Evolutionary conservation across 176 grass and related monocot genomes (phyloP).

Genomic region (Coix lacrymajobi): DNA sequence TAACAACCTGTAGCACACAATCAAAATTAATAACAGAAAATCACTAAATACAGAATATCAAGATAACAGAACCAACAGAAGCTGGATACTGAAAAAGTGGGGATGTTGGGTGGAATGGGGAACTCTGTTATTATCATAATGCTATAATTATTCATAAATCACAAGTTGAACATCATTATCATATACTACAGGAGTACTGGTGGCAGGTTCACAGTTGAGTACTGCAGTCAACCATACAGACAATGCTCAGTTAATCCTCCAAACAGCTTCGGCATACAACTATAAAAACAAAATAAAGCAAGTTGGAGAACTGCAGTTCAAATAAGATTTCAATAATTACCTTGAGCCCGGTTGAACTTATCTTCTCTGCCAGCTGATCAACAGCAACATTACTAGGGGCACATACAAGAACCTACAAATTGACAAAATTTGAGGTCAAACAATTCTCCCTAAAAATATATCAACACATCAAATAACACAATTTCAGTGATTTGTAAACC

Average conservation of each 20-base stretch:
- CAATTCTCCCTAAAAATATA: conserved; percentile 1
- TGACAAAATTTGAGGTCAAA: conserved; percentile 2
- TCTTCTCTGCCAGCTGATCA: conserved; percentile 98
- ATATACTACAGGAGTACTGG: not conserved
- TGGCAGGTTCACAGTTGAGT: not conserved
- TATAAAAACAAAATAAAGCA: not conserved
- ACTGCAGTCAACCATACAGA: not conserved
- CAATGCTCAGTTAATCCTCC: not conserved
- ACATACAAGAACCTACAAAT: conserved; percentile 89
- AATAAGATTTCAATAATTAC: conserved; percentile 29
- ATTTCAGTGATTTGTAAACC: not conserved
- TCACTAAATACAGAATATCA: not conserved
- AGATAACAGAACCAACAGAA: not conserved
- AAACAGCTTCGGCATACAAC: not conserved
- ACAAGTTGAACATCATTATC: not conserved
- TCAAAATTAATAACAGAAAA: not conserved
- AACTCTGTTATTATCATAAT: not conserved
- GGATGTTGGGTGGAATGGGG: not conserved
- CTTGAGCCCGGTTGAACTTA: conserved; percentile 96
- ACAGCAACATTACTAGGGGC: conserved; percentile 99
- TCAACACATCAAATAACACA: conserved; percentile 6
- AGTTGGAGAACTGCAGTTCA: not conserved
- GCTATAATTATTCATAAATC: not conserved
- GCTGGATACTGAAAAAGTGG: not conserved
- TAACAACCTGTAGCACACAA: conserved; percentile 63